Conservation (phyloP, 2,329 filamentous ascomycete species). For the Alternaria gansuensis region DNA sequence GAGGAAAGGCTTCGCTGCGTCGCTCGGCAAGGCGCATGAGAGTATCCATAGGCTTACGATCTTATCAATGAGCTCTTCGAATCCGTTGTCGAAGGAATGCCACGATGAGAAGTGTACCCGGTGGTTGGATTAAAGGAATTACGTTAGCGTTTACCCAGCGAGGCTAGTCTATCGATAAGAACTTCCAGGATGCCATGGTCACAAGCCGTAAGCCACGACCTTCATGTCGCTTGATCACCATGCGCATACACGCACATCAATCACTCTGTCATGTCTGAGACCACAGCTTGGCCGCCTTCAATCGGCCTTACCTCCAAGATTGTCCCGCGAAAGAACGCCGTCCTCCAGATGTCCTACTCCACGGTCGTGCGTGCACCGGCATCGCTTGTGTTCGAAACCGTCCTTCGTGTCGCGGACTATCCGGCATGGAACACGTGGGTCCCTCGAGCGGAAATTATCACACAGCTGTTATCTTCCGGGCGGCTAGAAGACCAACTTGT, state of each 20-base stretch:
- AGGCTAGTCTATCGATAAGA: constrained; percentile 6
- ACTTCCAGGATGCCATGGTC: background rate
- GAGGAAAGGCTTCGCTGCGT: background rate
- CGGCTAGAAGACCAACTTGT: constrained; percentile 2
- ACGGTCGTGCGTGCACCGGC: constrained; percentile 27
- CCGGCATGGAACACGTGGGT: constrained; percentile 34
- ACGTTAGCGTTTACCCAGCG: background rate
- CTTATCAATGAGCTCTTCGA: background rate
- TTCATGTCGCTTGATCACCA: background rate
- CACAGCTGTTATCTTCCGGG: constrained; percentile 16
- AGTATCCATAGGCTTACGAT: background rate
- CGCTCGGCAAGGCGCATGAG: background rate
- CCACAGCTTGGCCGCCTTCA: constrained; percentile 20
- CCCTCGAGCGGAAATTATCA: constrained; percentile 23
- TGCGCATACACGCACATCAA: background rate
- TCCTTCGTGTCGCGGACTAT: constrained; percentile 30
- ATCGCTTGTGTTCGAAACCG: constrained; percentile 27
- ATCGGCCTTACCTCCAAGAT: constrained; percentile 22
- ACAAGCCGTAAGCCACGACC: background rate
- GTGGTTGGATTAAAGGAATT: background rate
- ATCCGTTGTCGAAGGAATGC: background rate
- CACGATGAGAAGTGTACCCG: background rate
- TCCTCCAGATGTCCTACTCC: constrained; percentile 18
- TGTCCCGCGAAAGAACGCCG: constrained; percentile 19
- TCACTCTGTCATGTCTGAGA: constrained; percentile 11